These are phyloP conservation scores for Phalaenopsis hybrid DNA, from an alignment of 116 monocot species.

Conservation along the genomic window DNA sequence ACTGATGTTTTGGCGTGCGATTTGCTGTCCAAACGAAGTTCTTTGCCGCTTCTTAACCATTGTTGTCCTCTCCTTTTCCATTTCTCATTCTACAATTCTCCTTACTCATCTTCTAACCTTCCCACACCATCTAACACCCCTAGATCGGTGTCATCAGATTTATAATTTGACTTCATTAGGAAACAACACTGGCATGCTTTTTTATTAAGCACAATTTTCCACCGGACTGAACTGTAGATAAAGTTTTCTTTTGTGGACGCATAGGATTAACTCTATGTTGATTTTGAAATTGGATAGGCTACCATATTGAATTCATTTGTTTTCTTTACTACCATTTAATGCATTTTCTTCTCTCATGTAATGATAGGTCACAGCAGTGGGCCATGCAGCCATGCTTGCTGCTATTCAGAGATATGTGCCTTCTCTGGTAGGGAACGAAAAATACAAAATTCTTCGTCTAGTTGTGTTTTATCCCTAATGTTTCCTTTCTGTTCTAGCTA, in stretches of 20 bases:
- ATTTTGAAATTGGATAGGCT: neutral
- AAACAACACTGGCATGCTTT: neutral
- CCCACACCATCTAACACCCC: no score
- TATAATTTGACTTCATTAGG: neutral
- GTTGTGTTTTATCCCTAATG: neutral
- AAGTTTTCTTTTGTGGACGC: neutral
- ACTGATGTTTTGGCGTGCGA: no score
- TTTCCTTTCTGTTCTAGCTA: neutral
- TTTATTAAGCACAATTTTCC: neutral
- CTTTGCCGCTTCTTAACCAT: no score
- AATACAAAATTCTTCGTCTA: neutral
- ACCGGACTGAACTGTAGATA: neutral
- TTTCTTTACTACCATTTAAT: neutral
- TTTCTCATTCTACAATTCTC: no score
- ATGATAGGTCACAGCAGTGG: constrained; percentile 87
- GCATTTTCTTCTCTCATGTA: neutral
- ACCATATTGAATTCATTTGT: neutral
- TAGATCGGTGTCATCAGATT: no score
- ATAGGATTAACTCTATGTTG: no score
- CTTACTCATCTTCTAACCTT: no score
- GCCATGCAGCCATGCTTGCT: constrained; percentile 93
- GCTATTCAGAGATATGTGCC: constrained; percentile 94
- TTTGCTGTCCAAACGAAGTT: no score
- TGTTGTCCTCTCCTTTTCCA: no score
- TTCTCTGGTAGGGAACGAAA: constrained; percentile 43